phyloP scores from a whole-genome alignment of 441 rosid genomes.

The Capsella rubella region DNA sequence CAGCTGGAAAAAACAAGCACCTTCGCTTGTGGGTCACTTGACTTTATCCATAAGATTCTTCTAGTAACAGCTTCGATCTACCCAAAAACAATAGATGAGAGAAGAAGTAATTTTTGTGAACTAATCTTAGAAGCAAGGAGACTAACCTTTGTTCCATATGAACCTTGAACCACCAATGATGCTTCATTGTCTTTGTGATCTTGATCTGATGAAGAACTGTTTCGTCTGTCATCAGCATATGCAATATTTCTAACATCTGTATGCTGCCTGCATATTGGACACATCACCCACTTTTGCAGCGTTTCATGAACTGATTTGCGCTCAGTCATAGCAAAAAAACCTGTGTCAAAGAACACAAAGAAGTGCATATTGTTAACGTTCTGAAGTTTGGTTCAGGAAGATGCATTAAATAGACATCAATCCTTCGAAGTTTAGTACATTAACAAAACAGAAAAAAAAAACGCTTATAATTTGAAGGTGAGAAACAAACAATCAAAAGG shows the following conservation, averaged over 20 bases:
- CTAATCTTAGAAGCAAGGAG: conserved; percentile 18
- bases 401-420: conserved; percentile 6
- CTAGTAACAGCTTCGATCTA: conserved; percentile 89
- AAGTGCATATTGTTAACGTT: conserved; percentile 3
- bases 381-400: conserved; percentile 10
- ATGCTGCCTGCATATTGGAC: conserved; percentile 95
- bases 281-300: conserved; percentile 81
- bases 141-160: conserved; percentile 95
- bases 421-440: neutral
- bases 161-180: conserved; percentile 78
- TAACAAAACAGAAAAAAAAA: neutral
- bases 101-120: conserved; percentile 22
- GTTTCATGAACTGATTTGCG: conserved; percentile 51
- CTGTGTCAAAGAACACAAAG: conserved; percentile 48
- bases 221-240: conserved; percentile 75
- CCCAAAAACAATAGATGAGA: conserved; percentile 29
- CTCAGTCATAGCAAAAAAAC: conserved; percentile 88
- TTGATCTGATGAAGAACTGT: conserved; percentile 52
- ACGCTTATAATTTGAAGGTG: neutral
- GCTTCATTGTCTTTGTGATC: conserved; percentile 59
- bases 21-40: conserved; percentile 76
- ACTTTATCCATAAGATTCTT: conserved; percentile 91
- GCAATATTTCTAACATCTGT: conserved; percentile 88
- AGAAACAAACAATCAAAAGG: conserved; percentile 20
- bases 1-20: conserved; percentile 98